Percentiles rank a stretch among this genome's conserved stretches.
These are phyloP conservation scores for Botrytis squamosa DNA, from an alignment of 2,329 filamentous ascomycete species.

Conservation along the genomic window DNA sequence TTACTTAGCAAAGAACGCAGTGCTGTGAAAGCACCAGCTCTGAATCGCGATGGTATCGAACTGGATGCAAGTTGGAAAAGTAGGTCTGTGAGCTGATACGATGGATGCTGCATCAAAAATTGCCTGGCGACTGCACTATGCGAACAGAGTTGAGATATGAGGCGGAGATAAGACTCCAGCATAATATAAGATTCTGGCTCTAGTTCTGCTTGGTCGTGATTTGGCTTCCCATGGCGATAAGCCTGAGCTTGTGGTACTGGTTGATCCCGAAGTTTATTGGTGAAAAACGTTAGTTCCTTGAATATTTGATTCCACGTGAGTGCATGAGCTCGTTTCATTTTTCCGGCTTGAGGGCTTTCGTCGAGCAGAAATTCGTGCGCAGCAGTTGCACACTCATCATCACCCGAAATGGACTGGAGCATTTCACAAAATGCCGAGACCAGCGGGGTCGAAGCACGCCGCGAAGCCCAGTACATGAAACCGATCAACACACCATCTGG, in stretches of 20 bases:
- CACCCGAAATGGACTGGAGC: slow-evolving; percentile 82
- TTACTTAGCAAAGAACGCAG: slow-evolving; percentile 72
- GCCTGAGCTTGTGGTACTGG: slow-evolving; percentile 55
- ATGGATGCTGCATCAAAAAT: slow-evolving; percentile 66
- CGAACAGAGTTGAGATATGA: slow-evolving; percentile 77
- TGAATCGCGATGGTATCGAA: slow-evolving; percentile 70
- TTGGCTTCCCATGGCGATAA: slow-evolving; percentile 59
- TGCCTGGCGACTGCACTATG: slow-evolving; percentile 70
- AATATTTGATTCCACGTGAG: slow-evolving; percentile 94
- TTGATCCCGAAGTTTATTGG: slow-evolving; percentile 73
- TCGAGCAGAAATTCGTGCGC: slow-evolving; percentile 89
- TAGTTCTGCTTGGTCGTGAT: slow-evolving; percentile 67
- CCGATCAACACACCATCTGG: slow-evolving; percentile 90
- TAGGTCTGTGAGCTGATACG: slow-evolving; percentile 69
- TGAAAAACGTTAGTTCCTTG: slow-evolving; percentile 82
- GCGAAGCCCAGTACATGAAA: slow-evolving; percentile 96
- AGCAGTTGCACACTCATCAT: slow-evolving; percentile 76
- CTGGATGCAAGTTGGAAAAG: slow-evolving; percentile 78
- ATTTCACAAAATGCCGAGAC: slow-evolving; percentile 97
- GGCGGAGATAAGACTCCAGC: slow-evolving; percentile 87
- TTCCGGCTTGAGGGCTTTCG: slow-evolving; percentile 73
- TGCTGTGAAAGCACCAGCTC: slow-evolving; percentile 80
- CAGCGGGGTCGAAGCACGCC: slow-evolving; percentile 89
- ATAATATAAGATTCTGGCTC: slow-evolving; percentile 96
- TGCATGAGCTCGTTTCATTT: slow-evolving; percentile 78